Evolutionary conservation across 2,329 filamentous ascomycete genomes (phyloP).

Genomic region (Chaetomiaceae sp.): DNA sequence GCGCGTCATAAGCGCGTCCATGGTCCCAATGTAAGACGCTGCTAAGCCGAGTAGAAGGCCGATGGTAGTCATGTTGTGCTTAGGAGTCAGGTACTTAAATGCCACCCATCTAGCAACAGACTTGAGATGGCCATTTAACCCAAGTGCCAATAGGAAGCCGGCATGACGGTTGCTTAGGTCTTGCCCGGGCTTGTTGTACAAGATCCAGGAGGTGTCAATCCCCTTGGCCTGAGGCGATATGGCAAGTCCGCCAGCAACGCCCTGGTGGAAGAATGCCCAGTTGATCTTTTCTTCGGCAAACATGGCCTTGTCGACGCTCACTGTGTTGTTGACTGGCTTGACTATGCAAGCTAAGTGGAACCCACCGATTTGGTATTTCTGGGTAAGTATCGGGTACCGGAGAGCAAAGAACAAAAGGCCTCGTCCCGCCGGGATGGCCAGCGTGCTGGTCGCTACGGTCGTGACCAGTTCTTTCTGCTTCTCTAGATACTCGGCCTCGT

Average conservation of each 20-base stretch:
- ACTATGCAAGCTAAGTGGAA: slow-evolving; percentile 92
- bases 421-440: slow-evolving; percentile 83
- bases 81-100: slow-evolving; percentile 98
- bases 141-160: slow-evolving; percentile 84
- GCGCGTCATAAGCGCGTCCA: slow-evolving; percentile 93
- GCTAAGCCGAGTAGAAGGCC: slow-evolving; percentile 88
- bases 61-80: slow-evolving; percentile 98
- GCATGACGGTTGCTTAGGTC: slow-evolving; percentile 96
- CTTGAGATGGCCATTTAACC: slow-evolving; percentile 91
- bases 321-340: slow-evolving; percentile 84
- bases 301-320: slow-evolving; percentile 81
- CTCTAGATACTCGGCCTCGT: slow-evolving; percentile 82
- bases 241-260: slow-evolving; percentile 84
- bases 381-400: slow-evolving; percentile 82
- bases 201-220: slow-evolving; percentile 97
- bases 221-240: slow-evolving; percentile 87
- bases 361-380: slow-evolving; percentile 82
- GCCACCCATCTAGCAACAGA: slow-evolving; percentile 95
- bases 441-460: slow-evolving; percentile 77
- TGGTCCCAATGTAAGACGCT: slow-evolving; percentile 90
- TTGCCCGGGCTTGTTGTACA: slow-evolving; percentile 86
- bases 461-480: slow-evolving; percentile 88
- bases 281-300: slow-evolving; percentile 96
- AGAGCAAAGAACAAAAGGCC: slow-evolving; percentile 85
- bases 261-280: slow-evolving; percentile 98